phyloP scores from a whole-genome alignment of 225 moss, liverwort and hornwort genomes.

The Climacium dendroides region DNA sequence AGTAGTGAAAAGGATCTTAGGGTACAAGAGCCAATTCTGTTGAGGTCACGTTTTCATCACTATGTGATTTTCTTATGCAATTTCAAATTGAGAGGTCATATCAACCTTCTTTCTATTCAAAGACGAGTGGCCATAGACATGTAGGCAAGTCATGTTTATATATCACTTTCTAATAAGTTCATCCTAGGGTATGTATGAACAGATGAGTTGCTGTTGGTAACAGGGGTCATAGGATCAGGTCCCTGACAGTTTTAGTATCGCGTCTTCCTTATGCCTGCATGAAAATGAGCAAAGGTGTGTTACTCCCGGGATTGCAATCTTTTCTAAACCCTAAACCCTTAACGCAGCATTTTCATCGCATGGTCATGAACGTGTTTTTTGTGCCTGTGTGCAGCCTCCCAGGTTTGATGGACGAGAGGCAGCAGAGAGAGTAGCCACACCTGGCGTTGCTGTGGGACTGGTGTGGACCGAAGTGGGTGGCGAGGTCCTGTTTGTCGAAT shows the following conservation, averaged over 20 bases:
- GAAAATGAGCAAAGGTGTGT: background rate
- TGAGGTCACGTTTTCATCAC: background rate
- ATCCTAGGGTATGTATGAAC: background rate
- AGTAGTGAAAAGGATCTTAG: background rate
- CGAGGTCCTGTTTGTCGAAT: constrained; percentile 49
- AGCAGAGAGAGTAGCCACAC: constrained; percentile 50
- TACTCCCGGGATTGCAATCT: background rate
- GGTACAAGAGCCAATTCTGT: background rate
- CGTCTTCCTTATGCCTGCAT: background rate
- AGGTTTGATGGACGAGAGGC: constrained; percentile 54
- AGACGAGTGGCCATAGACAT: background rate
- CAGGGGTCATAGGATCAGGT: background rate
- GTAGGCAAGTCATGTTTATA: background rate
- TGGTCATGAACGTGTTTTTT: background rate
- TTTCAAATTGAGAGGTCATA: background rate
- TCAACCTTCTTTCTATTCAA: background rate
- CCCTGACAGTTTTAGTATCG: background rate
- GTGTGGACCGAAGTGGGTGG: constrained; percentile 63
- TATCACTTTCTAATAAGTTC: background rate
- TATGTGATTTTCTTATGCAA: background rate
- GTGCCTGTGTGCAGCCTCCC: constrained; percentile 24
- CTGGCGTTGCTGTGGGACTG: constrained; percentile 48
- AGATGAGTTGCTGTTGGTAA: background rate
- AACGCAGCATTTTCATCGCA: background rate
- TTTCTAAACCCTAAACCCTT: background rate